A percentile compares a stretch with the other conserved stretches of the same genome.
These are phyloP conservation scores for Aspergillus diversus DNA, from an alignment of 495 filamentous ascomycete species.

Conservation along the genomic window DNA sequence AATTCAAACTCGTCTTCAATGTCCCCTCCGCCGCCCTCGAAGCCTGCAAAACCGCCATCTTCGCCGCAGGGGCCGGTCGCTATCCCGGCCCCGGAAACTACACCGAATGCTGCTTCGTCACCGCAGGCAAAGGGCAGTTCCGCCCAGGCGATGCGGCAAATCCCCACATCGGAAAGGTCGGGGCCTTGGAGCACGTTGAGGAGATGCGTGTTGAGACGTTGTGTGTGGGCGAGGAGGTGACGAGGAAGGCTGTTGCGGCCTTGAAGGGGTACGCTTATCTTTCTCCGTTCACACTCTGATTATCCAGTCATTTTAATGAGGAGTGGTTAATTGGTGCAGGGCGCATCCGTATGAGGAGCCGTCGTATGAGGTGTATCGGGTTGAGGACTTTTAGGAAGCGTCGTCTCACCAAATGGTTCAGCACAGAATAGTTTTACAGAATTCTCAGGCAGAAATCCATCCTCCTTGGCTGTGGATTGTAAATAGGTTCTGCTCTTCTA, in stretches of 20 bases:
- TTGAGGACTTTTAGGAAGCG: conserved; percentile 29
- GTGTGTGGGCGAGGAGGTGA: conserved; percentile 39
- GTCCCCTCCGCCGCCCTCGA: conserved; percentile 52
- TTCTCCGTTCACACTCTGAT: background rate
- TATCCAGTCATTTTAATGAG: background rate
- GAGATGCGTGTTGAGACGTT: conserved; percentile 60
- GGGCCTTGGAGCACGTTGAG: conserved; percentile 50
- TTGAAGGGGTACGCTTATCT: conserved; percentile 59
- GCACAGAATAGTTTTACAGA: too few species aligned
- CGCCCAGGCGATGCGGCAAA: conserved; percentile 57
- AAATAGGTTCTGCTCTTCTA: too few species aligned
- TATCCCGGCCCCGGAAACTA: conserved; percentile 62
- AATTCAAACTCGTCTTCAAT: conserved; percentile 64
- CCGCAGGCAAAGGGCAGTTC: conserved; percentile 63
- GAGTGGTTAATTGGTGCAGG: conserved; percentile 10
- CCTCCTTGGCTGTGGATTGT: too few species aligned
- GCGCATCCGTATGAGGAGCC: conserved; percentile 31
- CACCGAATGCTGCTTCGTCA: conserved; percentile 62
- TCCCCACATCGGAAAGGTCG: conserved; percentile 59
- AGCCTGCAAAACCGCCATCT: conserved; percentile 62
- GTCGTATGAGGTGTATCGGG: conserved; percentile 22
- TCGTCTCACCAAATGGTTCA: too few species aligned
- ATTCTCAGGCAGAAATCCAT: too few species aligned
- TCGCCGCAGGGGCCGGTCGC: conserved; percentile 64
- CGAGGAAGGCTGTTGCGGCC: conserved; percentile 44